These are phyloP conservation scores for Mycena galopus DNA, from an alignment of 768 basidiomycete genomes.

Conservation along the genomic window DNA sequence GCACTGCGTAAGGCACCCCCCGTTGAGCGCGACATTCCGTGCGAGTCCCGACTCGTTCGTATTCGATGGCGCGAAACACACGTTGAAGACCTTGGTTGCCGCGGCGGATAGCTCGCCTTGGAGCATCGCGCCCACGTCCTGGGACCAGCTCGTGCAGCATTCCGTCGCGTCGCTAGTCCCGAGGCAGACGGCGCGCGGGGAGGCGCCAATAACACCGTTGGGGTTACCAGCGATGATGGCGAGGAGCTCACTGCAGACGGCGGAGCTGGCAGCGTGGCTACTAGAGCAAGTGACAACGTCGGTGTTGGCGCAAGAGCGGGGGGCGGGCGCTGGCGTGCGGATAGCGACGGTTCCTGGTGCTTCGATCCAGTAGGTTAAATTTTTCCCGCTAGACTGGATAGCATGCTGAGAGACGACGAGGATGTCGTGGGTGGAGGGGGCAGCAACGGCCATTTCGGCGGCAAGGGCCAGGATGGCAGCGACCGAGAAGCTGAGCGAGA, in stretches of 20 bases:
- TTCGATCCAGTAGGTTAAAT: not conserved
- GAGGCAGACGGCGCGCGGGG: not conserved
- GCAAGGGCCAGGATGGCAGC: slow-evolving; percentile 1
- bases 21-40: not conserved
- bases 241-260: not conserved
- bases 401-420: not conserved
- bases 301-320: not conserved
- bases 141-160: not conserved
- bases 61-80: not conserved
- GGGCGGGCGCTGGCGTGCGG: not conserved
- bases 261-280: not conserved
- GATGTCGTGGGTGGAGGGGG: not conserved
- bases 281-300: not conserved
- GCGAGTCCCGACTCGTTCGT: not conserved
- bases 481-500: not conserved
- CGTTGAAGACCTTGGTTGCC: not conserved
- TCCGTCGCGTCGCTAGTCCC: not conserved
- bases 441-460: not conserved
- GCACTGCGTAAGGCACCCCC: not conserved
- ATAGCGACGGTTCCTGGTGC: not conserved
- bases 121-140: not conserved
- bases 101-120: not conserved
- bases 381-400: not conserved
- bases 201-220: not conserved
- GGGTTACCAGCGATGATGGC: not conserved